Conservation (phyloP, 1,284 basidiomycete species). For the Golubevia pallescens region DNA sequence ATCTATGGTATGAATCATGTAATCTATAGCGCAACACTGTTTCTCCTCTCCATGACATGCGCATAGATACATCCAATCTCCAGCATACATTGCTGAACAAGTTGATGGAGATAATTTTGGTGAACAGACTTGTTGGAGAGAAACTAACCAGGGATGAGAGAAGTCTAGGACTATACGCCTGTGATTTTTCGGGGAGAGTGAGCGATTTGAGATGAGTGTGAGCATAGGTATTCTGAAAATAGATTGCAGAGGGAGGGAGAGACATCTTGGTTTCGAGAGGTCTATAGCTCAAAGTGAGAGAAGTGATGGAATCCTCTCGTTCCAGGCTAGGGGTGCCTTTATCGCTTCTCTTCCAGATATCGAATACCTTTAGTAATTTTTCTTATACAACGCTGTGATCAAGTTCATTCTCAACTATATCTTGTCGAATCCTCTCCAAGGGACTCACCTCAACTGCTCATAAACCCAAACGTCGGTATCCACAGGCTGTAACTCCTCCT, state of each 20-base stretch:
- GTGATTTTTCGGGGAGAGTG: too few species aligned
- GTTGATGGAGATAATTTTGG: conserved; percentile 21
- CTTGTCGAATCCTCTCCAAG: too few species aligned
- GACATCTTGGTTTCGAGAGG: neutral
- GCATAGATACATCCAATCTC: conserved; percentile 94
- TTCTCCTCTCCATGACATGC: conserved; percentile 75
- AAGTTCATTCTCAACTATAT: too few species aligned
- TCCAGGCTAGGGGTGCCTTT: too few species aligned
- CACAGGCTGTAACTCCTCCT: too few species aligned
- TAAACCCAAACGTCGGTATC: conserved; percentile 86
- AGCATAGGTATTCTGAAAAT: too few species aligned
- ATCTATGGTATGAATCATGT: conserved; percentile 92
- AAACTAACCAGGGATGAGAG: conserved; percentile 84
- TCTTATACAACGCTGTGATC: too few species aligned
- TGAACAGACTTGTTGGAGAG: conserved; percentile 83
- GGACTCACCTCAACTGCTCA: conserved; percentile 81
- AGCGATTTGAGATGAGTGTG: too few species aligned
- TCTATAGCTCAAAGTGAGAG: too few species aligned
- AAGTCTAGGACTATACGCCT: conserved; percentile 92
- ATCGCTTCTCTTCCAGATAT: too few species aligned
- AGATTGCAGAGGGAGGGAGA: neutral
- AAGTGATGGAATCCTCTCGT: too few species aligned
- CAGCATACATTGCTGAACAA: conserved; percentile 97
- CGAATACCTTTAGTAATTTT: too few species aligned
- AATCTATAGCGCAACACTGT: conserved; percentile 90